Evolutionary conservation across 2,329 filamentous ascomycete genomes (phyloP).

Genomic region (Cladosporium colombiae): DNA sequence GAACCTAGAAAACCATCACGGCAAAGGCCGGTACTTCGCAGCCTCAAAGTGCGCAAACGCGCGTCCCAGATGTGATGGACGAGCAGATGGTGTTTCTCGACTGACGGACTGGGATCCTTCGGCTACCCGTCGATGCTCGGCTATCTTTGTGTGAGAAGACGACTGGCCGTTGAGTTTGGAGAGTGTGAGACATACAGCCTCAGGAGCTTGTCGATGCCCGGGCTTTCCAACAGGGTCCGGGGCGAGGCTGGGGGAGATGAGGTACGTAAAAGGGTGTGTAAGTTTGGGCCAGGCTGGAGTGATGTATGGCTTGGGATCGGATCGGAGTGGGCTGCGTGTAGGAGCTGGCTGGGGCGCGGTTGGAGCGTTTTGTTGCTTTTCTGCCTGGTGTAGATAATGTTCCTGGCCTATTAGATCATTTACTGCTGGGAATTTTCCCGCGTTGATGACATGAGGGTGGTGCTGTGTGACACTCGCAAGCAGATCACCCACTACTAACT

Average conservation of each 20-base stretch:
- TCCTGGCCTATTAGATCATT: not conserved
- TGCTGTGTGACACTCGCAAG: not conserved
- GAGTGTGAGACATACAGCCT: not conserved
- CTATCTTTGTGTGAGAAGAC: not conserved
- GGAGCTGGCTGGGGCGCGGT: not conserved
- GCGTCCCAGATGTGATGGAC: not conserved
- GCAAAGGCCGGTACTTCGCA: too few species aligned
- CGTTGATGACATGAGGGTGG: not conserved
- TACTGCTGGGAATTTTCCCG: not conserved
- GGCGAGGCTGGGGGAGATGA: not conserved
- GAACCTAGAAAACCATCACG: not conserved
- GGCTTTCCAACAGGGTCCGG: not conserved
- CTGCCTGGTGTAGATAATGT: not conserved
- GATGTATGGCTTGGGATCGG: not conserved
- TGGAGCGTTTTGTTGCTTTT: not conserved
- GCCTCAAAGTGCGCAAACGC: not conserved
- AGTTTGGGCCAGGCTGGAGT: not conserved
- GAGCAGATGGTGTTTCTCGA: not conserved
- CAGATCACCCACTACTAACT: not conserved
- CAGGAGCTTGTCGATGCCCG: not conserved
- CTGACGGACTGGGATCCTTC: not conserved
- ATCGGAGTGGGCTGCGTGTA: not conserved
- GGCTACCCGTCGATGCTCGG: not conserved
- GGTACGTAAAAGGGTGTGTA: not conserved
- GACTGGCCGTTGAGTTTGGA: not conserved